Evolutionary conservation across 306 rosid species (phyloP).

Genomic region (Betula pendula): DNA sequence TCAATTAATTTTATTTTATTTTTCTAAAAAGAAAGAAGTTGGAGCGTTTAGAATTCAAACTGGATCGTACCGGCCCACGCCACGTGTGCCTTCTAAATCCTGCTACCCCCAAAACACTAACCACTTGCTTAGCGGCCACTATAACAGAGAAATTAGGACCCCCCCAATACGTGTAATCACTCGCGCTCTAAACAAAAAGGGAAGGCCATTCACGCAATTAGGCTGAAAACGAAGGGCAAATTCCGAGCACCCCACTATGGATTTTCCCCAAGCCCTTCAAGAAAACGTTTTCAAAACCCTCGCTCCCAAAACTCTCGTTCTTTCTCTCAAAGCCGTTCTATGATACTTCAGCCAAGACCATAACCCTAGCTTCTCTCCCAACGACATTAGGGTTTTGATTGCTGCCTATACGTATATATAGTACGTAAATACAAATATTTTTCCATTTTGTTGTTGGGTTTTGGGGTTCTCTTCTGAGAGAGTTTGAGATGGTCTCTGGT

Average conservation of each 20-base stretch:
- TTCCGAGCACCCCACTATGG: background rate
- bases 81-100: too few relatives aligned
- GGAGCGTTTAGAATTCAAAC: background rate
- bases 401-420: background rate
- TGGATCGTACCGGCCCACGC: background rate
- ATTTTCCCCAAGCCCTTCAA: constrained; percentile 13
- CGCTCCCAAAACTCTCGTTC: constrained; percentile 18
- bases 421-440: background rate
- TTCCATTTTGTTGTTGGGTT: constrained; percentile 3
- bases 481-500: constrained; percentile 61
- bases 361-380: constrained; percentile 29
- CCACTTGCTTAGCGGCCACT: background rate
- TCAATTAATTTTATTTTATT: background rate
- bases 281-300: constrained; percentile 54
- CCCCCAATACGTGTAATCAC: background rate
- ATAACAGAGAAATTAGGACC: background rate
- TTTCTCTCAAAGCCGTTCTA: constrained; percentile 31
- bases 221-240: background rate
- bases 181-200: too few relatives aligned
- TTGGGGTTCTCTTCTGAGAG: background rate
- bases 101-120: too few relatives aligned
- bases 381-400: constrained; percentile 40
- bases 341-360: constrained; percentile 39
- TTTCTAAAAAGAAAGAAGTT: background rate
- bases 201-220: constrained; percentile 12